phyloP scores from a whole-genome alignment of 148 eudicot species.

The Persicaria tinctoria region DNA sequence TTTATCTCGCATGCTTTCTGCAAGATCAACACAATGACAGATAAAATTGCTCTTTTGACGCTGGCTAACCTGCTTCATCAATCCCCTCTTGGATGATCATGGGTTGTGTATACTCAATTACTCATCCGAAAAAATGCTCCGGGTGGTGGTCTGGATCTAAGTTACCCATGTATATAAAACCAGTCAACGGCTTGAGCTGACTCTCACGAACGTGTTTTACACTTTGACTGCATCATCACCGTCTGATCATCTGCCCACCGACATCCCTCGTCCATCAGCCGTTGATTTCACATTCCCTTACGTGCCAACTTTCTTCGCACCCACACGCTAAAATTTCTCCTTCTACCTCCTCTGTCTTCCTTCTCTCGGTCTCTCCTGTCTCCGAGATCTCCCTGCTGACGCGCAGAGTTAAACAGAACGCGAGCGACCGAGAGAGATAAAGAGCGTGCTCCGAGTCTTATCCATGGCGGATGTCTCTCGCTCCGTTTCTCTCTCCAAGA shows the following conservation, averaged over 20 bases:
- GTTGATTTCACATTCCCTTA: neutral
- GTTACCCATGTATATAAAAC: no score
- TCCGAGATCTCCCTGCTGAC: constrained; percentile 7
- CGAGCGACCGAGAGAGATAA: neutral
- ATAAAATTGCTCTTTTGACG: no score
- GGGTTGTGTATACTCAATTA: no score
- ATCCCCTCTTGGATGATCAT: no score
- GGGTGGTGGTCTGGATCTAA: no score
- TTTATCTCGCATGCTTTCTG: no score
- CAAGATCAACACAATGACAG: no score
- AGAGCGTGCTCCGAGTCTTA: neutral
- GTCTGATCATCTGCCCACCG: constrained; percentile 9
- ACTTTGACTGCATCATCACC: neutral
- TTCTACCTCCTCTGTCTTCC: neutral
- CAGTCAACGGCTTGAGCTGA: neutral
- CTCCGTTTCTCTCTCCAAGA: constrained; percentile 25
- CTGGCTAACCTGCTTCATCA: no score
- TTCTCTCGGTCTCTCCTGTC: neutral
- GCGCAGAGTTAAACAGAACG: neutral
- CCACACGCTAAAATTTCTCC: constrained; percentile 5
- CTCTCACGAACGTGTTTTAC: neutral
- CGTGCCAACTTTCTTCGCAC: neutral
- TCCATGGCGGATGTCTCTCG: constrained; percentile 34
- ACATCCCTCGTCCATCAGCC: neutral
- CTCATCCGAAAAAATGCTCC: no score